Conservation (phyloP, 1,284 basidiomycete species). For the Singerocomus inundabilis region DNA sequence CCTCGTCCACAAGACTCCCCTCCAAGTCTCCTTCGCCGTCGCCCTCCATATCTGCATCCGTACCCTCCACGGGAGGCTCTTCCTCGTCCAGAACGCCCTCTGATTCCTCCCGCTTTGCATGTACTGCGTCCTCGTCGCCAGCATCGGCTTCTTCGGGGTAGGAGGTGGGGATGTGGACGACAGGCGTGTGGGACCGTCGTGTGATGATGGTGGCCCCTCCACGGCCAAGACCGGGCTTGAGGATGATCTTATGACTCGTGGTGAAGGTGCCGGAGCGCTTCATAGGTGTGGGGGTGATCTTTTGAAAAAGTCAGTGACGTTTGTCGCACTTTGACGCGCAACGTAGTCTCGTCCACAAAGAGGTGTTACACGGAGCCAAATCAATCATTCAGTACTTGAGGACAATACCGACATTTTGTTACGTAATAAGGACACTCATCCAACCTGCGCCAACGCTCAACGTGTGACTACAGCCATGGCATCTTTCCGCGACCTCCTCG, state of each 20-base stretch:
- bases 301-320: neutral
- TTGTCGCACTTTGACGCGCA: neutral
- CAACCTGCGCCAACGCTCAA: neutral
- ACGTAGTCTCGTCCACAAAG: neutral
- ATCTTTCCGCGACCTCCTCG: conserved; percentile 40
- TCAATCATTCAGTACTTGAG: neutral
- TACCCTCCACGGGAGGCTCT: conserved; percentile 33
- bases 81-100: conserved; percentile 34
- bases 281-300: conserved; percentile 12
- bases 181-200: conserved; percentile 30
- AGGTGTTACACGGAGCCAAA: neutral
- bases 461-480: conserved; percentile 23
- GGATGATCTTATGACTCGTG: conserved; percentile 46
- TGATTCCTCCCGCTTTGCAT: conserved; percentile 34
- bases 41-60: conserved; percentile 34
- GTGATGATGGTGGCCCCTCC: conserved; percentile 35
- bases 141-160: conserved; percentile 30
- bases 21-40: conserved; percentile 32
- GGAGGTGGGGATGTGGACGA: conserved; percentile 14
- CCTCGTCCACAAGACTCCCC: conserved; percentile 23
- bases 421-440: conserved; percentile 12
- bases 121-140: conserved; percentile 25
- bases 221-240: conserved; percentile 44
- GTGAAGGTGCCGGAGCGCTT: conserved; percentile 25
- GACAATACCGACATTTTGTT: conserved; percentile 3